Percentiles rank a stretch among this genome's conserved stretches.
These are phyloP conservation scores for Aspergillus sclerotioniger DNA, from an alignment of 495 filamentous ascomycete species.

Conservation along the genomic window DNA sequence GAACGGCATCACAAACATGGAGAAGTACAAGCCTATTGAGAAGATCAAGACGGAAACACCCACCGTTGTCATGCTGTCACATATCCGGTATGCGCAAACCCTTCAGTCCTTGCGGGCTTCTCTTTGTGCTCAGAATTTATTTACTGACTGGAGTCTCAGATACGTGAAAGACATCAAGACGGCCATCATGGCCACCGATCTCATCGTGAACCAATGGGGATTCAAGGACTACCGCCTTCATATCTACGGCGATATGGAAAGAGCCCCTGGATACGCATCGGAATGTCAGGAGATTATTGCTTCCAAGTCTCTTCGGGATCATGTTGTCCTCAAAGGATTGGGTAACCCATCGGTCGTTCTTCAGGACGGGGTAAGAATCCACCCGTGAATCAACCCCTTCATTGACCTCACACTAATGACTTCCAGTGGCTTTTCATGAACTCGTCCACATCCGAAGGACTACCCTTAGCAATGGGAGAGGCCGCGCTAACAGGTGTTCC, in stretches of 20 bases:
- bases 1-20: conserved; percentile 64
- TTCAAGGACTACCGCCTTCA: conserved; percentile 60
- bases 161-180: conserved; percentile 61
- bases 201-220: conserved; percentile 63
- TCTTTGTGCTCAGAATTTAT: neutral
- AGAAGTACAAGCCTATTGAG: conserved; percentile 56
- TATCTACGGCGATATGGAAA: conserved; percentile 61
- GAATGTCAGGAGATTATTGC: conserved; percentile 61
- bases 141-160: conserved; percentile 1
- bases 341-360: conserved; percentile 39
- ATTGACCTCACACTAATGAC: neutral
- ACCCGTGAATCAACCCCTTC: neutral
- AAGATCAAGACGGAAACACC: conserved; percentile 53
- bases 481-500: conserved; percentile 61
- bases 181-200: conserved; percentile 59
- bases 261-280: conserved; percentile 54
- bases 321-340: conserved; percentile 54
- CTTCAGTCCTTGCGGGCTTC: neutral
- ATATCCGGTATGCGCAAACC: conserved; percentile 50
- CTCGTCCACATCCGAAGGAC: conserved; percentile 62
- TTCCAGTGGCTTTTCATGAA: conserved; percentile 60
- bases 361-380: conserved; percentile 13
- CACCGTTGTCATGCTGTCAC: conserved; percentile 62
- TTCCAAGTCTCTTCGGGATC: conserved; percentile 51
- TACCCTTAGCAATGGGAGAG: conserved; percentile 62